phyloP scores from a whole-genome alignment of 305 asterid genomes.

The Solanum hybrid region DNA sequence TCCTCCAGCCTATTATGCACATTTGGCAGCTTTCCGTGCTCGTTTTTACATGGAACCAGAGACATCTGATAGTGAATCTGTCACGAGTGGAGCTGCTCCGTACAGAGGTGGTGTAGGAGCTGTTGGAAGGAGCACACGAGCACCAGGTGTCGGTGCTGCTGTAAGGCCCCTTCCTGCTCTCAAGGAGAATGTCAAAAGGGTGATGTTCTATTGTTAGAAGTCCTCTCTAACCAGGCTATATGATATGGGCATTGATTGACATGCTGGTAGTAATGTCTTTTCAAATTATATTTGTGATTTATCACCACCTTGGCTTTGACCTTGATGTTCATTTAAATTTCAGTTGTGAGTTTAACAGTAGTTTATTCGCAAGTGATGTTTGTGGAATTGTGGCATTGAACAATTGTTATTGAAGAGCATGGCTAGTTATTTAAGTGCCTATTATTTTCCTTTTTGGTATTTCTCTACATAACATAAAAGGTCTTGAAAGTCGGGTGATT shows the following conservation, averaged over 20 bases:
- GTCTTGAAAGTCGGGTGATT: background rate
- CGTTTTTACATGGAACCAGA: constrained; percentile 88
- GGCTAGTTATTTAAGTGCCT: background rate
- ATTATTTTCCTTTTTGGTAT: background rate
- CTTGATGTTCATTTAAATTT: background rate
- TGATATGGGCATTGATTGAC: background rate
- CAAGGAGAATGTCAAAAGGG: constrained; percentile 78
- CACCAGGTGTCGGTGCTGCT: constrained; percentile 45
- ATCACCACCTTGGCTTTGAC: background rate
- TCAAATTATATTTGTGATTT: background rate
- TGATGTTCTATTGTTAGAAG: constrained; percentile 75
- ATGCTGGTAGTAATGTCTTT: background rate
- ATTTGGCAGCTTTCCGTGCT: constrained; percentile 93
- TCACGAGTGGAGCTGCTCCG: constrained; percentile 46
- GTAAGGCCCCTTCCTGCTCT: constrained; percentile 88
- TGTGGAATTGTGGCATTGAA: background rate
- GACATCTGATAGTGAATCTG: constrained; percentile 68
- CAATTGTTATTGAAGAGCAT: background rate
- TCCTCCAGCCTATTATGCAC: constrained; percentile 97
- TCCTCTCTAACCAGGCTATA: background rate
- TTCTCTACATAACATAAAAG: background rate
- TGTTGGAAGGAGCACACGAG: constrained; percentile 43
- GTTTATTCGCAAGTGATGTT: background rate
- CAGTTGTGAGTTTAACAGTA: background rate
- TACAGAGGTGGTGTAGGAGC: constrained; percentile 46